These are phyloP conservation scores for Diversispora eburnea DNA, from an alignment of 192 early-diverging fungal species.

Conservation along the genomic window DNA sequence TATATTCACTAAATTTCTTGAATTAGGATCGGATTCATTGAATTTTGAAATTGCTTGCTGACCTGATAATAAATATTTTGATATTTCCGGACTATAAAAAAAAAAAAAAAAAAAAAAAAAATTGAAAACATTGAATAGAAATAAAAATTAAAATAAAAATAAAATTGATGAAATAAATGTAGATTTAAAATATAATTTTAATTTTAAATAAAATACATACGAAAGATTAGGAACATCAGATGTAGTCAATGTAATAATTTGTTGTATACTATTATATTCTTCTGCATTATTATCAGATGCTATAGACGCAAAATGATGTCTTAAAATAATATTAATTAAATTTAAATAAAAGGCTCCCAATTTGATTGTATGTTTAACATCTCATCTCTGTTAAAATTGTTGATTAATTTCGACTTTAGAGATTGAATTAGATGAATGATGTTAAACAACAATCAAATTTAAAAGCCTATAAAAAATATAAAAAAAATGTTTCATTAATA, in stretches of 20 bases:
- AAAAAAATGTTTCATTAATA: background rate
- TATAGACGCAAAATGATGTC: conserved; percentile 77
- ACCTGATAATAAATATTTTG: conserved; percentile 56
- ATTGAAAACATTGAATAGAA: conserved; percentile 10
- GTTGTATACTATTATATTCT: conserved; percentile 38
- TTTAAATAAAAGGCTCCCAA: no score
- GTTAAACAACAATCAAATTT: no score
- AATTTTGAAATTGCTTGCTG: conserved; percentile 76
- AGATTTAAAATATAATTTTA: background rate
- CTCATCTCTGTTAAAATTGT: no score
- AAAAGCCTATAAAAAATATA: background rate
- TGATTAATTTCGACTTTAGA: no score
- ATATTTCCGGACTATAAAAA: conserved; percentile 27
- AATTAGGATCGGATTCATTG: conserved; percentile 55
- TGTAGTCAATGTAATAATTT: conserved; percentile 40
- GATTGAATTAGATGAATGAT: no score
- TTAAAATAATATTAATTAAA: conserved; percentile 30
- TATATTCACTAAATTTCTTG: conserved; percentile 60
- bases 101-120: no score
- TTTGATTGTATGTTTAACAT: no score
- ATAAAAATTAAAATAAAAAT: no score
- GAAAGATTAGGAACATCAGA: conserved; percentile 48
- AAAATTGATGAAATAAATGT: conserved; percentile 4
- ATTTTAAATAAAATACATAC: conserved; percentile 38
- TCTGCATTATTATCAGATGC: conserved; percentile 75